Evolutionary conservation across 768 basidiomycete genomes (phyloP).

Genomic region (Rhodotorula babjevae): DNA sequence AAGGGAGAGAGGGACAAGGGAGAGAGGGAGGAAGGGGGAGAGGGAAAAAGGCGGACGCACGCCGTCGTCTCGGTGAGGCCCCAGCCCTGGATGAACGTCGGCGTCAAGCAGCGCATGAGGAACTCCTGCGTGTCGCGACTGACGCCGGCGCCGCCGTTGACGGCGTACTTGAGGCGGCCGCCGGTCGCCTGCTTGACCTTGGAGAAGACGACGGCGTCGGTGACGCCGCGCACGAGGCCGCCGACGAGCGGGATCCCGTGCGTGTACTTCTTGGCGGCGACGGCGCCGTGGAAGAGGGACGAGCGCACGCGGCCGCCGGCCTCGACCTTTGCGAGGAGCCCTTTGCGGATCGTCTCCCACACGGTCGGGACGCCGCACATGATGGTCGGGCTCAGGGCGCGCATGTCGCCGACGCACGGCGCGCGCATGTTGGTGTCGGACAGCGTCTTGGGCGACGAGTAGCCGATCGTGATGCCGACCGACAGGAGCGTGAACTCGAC

Average conservation of each 20-base stretch:
- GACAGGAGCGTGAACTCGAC: constrained; percentile 66
- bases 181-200: constrained; percentile 78
- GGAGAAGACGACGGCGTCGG: constrained; percentile 70
- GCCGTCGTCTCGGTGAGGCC: constrained; percentile 82
- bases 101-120: constrained; percentile 70
- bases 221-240: constrained; percentile 50
- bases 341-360: constrained; percentile 92
- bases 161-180: constrained; percentile 71
- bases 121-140: constrained; percentile 86
- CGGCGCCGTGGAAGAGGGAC: constrained; percentile 71
- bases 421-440: constrained; percentile 62
- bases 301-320: constrained; percentile 62
- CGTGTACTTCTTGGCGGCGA: constrained; percentile 63
- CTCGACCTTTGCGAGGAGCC: constrained; percentile 76
- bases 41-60: constrained; percentile 42
- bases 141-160: constrained; percentile 70
- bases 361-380: constrained; percentile 93
- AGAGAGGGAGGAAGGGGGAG: no score
- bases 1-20: neutral
- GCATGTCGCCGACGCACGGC: constrained; percentile 73
- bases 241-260: constrained; percentile 60
- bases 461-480: constrained; percentile 58
- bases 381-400: constrained; percentile 74
- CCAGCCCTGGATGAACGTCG: constrained; percentile 69
- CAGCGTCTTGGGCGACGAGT: constrained; percentile 89